These are phyloP conservation scores for Rhizopus arrhizus DNA, from an alignment of 371 early-diverging fungal species.

Conservation along the genomic window DNA sequence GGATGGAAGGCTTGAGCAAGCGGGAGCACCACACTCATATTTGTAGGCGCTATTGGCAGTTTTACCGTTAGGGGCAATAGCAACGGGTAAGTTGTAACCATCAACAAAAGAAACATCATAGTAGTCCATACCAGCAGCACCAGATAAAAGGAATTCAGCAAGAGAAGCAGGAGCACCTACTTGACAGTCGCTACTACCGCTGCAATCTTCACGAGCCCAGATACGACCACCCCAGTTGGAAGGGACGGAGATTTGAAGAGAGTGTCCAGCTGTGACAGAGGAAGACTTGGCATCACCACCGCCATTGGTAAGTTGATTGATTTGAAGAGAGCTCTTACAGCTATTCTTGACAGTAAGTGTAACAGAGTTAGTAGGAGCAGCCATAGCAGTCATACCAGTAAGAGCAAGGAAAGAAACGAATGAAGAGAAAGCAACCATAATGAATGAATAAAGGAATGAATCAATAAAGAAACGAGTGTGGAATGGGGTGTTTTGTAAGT, in stretches of 20 bases:
- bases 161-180: constrained; percentile 32
- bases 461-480: neutral
- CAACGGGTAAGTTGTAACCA: constrained; percentile 41
- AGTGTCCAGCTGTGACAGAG: constrained; percentile 8
- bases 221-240: constrained; percentile 34
- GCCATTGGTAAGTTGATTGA: constrained; percentile 19
- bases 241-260: constrained; percentile 4
- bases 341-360: constrained; percentile 19
- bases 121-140: constrained; percentile 23
- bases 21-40: constrained; percentile 34
- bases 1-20: constrained; percentile 22
- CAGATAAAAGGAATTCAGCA: constrained; percentile 30
- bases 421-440: constrained; percentile 1
- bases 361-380: constrained; percentile 9
- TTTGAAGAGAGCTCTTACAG: constrained; percentile 16
- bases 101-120: constrained; percentile 47
- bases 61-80: constrained; percentile 22
- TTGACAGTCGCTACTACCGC: constrained; percentile 23
- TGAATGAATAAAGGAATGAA: neutral
- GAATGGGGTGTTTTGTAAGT: neutral
- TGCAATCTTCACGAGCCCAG: constrained; percentile 35
- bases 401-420: constrained; percentile 4
- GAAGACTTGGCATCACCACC: neutral
- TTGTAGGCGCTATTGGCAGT: neutral
- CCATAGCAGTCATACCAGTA: constrained; percentile 1